These are phyloP conservation scores for Talaromyces islandicus DNA, from an alignment of 2,329 filamentous ascomycete species.

Conservation along the genomic window DNA sequence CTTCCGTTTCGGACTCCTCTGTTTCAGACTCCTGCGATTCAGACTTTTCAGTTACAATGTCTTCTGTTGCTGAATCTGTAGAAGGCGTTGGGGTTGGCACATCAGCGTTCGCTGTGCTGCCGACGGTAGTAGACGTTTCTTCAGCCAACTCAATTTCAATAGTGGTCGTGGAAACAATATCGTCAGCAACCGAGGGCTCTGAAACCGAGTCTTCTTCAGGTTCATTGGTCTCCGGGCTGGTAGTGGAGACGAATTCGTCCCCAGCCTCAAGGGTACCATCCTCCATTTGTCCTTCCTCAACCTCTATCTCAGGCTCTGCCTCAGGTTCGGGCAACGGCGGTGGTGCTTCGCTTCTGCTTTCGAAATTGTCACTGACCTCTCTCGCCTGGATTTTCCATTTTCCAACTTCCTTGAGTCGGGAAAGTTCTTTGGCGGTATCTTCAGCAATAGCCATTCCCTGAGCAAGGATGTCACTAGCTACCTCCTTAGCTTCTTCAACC, in stretches of 20 bases:
- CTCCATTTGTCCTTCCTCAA: slow-evolving; percentile 5
- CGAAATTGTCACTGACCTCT: slow-evolving; percentile 75
- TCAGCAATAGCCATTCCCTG: slow-evolving; percentile 76
- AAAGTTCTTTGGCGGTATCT: slow-evolving; percentile 71
- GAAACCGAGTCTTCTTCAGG: neutral
- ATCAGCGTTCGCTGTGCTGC: neutral
- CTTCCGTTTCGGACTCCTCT: neutral
- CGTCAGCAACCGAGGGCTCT: neutral
- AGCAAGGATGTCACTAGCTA: slow-evolving; percentile 65
- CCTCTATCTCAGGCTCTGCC: slow-evolving; percentile 5
- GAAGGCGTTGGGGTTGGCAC: neutral
- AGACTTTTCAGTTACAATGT: neutral
- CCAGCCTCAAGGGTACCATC: neutral
- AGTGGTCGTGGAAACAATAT: slow-evolving; percentile 9
- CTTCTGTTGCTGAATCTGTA: neutral
- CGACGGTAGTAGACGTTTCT: neutral
- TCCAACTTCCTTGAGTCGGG: slow-evolving; percentile 73
- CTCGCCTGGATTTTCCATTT: slow-evolving; percentile 73
- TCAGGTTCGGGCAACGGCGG: slow-evolving; percentile 18
- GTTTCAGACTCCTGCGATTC: neutral
- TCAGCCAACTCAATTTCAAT: slow-evolving; percentile 6
- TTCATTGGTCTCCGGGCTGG: slow-evolving; percentile 3
- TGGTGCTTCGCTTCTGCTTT: slow-evolving; percentile 48
- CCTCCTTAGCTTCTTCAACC: slow-evolving; percentile 61
- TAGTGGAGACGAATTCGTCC: neutral